phyloP scores from a whole-genome alignment of 805 yeast species.

The Dipodascus geniculatus region DNA sequence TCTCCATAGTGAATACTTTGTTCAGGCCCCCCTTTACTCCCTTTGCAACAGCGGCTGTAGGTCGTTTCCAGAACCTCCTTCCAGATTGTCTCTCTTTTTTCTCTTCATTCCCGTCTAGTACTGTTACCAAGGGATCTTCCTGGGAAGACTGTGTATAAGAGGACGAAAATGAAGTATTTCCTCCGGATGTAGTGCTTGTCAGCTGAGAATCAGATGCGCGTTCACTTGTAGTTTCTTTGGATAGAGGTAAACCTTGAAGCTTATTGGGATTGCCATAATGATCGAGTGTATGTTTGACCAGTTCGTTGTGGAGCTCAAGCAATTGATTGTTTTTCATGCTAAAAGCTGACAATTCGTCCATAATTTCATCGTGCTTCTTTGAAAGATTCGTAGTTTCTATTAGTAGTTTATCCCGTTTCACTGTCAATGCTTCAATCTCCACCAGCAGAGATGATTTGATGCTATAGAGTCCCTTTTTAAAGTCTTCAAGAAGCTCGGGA shows the following conservation, averaged over 20 bases:
- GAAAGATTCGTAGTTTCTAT: constrained; percentile 21
- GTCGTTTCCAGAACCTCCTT: constrained; percentile 25
- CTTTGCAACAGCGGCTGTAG: constrained; percentile 21
- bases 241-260: constrained; percentile 5
- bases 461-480: constrained; percentile 34
- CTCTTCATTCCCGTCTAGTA: constrained; percentile 17
- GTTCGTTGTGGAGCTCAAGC: constrained; percentile 27
- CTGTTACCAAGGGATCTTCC: constrained; percentile 21
- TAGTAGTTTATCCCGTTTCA: constrained; percentile 19
- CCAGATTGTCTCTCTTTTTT: constrained; percentile 15
- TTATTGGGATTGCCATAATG: constrained; percentile 12
- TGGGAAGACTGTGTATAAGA: background rate
- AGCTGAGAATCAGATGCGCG: constrained; percentile 4
- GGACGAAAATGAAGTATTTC: constrained; percentile 1
- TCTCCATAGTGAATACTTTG: constrained; percentile 21
- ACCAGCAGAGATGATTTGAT: constrained; percentile 36
- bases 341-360: constrained; percentile 24
- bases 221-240: constrained; percentile 4
- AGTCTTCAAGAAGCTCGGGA: constrained; percentile 31
- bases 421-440: constrained; percentile 32
- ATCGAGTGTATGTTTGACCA: constrained; percentile 25
- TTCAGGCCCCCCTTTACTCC: constrained; percentile 21
- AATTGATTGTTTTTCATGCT: constrained; percentile 26
- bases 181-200: constrained; percentile 8
- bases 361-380: constrained; percentile 16